phyloP scores from a whole-genome alignment of 2,329 filamentous ascomycete genomes.

The Neonectria coccinea region DNA sequence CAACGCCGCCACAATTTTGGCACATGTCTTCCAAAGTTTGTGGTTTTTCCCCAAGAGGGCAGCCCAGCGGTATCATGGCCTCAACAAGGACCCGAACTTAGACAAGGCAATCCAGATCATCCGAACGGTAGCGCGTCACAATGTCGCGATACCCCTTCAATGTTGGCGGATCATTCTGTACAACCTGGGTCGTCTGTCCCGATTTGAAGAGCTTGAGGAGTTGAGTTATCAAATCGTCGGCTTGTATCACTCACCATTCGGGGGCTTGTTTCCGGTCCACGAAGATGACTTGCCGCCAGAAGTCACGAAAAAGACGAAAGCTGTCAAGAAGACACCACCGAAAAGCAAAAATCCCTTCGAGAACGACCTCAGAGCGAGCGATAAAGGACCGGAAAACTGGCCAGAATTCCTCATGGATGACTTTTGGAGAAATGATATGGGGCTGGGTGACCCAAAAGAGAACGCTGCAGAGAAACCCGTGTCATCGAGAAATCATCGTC shows the following conservation, averaged over 20 bases:
- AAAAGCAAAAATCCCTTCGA: background rate
- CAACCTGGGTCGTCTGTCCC: slow-evolving; percentile 57
- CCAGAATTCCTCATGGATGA: slow-evolving; percentile 33
- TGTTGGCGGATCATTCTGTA: slow-evolving; percentile 60
- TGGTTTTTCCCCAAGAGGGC: slow-evolving; percentile 44
- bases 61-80: slow-evolving; percentile 29
- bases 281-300: slow-evolving; percentile 54
- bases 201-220: slow-evolving; percentile 59
- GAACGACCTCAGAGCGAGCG: background rate
- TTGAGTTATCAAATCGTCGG: slow-evolving; percentile 58
- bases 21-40: slow-evolving; percentile 44
- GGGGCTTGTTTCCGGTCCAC: slow-evolving; percentile 57
- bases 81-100: slow-evolving; percentile 38
- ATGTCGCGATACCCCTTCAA: slow-evolving; percentile 50
- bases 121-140: slow-evolving; percentile 46
- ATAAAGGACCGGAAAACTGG: background rate
- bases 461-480: background rate
- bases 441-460: slow-evolving; percentile 15
- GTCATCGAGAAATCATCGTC: slow-evolving; percentile 4
- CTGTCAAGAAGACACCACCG: background rate
- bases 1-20: slow-evolving; percentile 45
- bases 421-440: slow-evolving; percentile 43
- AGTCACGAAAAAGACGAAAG: background rate
- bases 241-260: slow-evolving; percentile 49
- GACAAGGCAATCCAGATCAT: slow-evolving; percentile 48